These are phyloP conservation scores for Sanghuangporus baumii DNA, from an alignment of 1,284 basidiomycete genomes.

Conservation along the genomic window DNA sequence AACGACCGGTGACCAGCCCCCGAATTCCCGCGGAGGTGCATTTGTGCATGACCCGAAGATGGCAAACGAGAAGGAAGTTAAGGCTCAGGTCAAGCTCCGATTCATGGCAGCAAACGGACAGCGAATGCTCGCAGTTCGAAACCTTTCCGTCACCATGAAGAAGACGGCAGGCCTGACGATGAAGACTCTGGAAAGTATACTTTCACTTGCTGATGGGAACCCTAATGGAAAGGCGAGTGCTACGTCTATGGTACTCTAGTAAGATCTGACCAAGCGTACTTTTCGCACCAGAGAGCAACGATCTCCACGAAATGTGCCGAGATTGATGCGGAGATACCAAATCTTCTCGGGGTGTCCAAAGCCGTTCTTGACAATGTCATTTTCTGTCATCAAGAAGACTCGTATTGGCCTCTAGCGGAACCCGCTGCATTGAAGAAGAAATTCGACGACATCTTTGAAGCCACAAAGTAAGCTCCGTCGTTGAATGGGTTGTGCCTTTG, in stretches of 20 bases:
- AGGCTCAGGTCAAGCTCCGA: conserved; percentile 94
- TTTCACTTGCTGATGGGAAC: conserved; percentile 69
- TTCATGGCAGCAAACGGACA: conserved; percentile 87
- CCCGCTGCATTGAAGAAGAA: conserved; percentile 93
- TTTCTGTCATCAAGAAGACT: conserved; percentile 99
- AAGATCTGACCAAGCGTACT: not conserved
- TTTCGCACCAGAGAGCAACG: conserved; percentile 57
- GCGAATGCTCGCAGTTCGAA: conserved; percentile 90
- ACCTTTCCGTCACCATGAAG: conserved; percentile 91
- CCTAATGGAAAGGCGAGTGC: conserved; percentile 66
- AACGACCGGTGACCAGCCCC: conserved; percentile 96
- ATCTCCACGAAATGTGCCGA: conserved; percentile 97
- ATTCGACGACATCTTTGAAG: conserved; percentile 99
- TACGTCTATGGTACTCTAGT: not conserved
- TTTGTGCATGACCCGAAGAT: conserved; percentile 99
- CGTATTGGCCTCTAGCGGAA: conserved; percentile 96
- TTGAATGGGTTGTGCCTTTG: not conserved
- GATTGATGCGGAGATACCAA: conserved; percentile 92
- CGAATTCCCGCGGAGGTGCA: conserved; percentile 96
- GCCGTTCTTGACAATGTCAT: conserved; percentile 98
- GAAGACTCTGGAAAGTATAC: conserved; percentile 95
- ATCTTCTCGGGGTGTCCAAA: conserved; percentile 92
- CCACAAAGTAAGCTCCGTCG: conserved; percentile 65
- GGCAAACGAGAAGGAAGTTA: conserved; percentile 97
- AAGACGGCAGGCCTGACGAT: conserved; percentile 85